Percentiles rank a stretch among this genome's conserved stretches.
phyloP scores from a whole-genome alignment of 257 asterid genomes.

The Echites panduratus region DNA sequence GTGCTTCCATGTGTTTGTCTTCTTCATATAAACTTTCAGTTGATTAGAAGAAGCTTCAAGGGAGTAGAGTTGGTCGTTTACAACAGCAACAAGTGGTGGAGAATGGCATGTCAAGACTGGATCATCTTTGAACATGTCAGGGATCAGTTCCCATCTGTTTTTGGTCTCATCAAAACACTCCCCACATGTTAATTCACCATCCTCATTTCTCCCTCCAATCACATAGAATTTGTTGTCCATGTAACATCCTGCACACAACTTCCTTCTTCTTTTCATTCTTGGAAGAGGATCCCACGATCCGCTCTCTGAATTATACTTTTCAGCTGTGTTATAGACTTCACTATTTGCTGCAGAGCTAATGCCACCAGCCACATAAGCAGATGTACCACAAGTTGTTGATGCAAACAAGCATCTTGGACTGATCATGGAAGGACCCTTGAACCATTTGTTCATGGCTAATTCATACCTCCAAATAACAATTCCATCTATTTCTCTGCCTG shows the following conservation, averaged over 20 bases:
- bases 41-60: conserved; percentile 56
- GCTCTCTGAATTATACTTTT: conserved; percentile 42
- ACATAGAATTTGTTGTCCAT: conserved; percentile 67
- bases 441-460: conserved; percentile 50
- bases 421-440: conserved; percentile 63
- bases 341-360: conserved; percentile 27
- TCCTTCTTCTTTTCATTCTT: conserved; percentile 48
- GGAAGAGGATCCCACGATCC: conserved; percentile 61
- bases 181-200: conserved; percentile 59
- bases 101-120: conserved; percentile 57
- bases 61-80: conserved; percentile 60
- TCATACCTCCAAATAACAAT: conserved; percentile 67
- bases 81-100: conserved; percentile 78
- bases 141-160: conserved; percentile 60
- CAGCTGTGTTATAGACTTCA: conserved; percentile 46
- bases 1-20: conserved; percentile 56
- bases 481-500: conserved; percentile 62
- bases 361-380: conserved; percentile 74
- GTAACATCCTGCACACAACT: conserved; percentile 57
- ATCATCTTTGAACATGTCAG: conserved; percentile 60
- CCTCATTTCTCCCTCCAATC: conserved; percentile 60
- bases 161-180: conserved; percentile 48
- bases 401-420: conserved; percentile 73
- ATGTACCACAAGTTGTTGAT: conserved; percentile 54
- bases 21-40: conserved; percentile 59